Conservation (phyloP, 139 green algal genomes). For the Micromonas commoda region DNA sequence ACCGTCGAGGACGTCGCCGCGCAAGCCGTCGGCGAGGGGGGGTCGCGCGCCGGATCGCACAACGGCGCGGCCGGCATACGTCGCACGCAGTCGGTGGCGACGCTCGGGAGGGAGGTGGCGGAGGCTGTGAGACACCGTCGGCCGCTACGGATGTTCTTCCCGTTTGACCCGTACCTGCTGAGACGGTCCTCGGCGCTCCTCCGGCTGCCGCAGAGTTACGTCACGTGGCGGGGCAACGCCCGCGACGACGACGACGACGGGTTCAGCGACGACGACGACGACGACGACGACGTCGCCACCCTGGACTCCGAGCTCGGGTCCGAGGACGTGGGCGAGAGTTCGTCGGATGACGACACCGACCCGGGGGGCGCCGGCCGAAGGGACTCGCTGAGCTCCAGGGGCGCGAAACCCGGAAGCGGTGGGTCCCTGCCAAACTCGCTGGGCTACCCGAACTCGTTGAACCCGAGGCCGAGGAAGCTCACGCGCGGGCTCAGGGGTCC, state of each 20-base stretch:
- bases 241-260: background rate
- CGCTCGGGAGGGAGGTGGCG: background rate
- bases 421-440: too few species aligned
- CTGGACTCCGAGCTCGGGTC: background rate
- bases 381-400: too few species aligned
- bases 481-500: background rate
- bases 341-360: too few species aligned
- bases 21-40: too few species aligned
- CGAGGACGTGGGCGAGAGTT: constrained; percentile 5
- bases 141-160: constrained; percentile 81
- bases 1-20: too few species aligned
- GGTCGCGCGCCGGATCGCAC: background rate
- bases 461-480: constrained; percentile 2
- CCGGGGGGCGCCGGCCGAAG: too few species aligned
- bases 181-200: background rate
- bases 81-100: background rate
- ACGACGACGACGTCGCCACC: constrained; percentile 3
- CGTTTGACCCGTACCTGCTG: constrained; percentile 86
- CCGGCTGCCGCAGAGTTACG: background rate
- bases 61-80: background rate
- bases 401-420: too few species aligned
- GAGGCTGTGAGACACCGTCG: background rate
- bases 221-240: constrained; percentile 3
- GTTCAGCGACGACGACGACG: background rate
- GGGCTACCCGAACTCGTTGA: constrained; percentile 9